Base-by-base conservation (phyloP, 768 basidiomycete genomes). In the Phylloporus sp. region DNA sequence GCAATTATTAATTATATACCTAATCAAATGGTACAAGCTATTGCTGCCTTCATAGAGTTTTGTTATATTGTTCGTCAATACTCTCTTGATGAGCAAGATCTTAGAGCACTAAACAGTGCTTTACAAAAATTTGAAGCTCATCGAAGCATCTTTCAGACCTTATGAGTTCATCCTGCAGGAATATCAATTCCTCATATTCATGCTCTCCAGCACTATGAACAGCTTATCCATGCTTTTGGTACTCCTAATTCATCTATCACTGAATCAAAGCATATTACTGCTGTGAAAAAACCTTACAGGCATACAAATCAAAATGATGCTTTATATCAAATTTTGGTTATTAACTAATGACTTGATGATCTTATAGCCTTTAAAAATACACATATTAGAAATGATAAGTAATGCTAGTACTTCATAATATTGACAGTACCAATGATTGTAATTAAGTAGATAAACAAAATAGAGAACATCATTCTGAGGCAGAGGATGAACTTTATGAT, bases 191-290 rank as follows among this genome's bases (percentile, higher is more conserved):
- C 69, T 4, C 57, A 61, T 0, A 67, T 70, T 31, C 71, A 72
- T 41, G 56, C 68, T 0, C 47, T 72, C 5, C 16, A 47, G 1
- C 71, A 73, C 35, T 73, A 71, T 32, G 5, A 2, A 0, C 15
- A 29, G 1, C 41, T 57, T 1, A 69, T 70, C 31, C 29, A 36
- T 6, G 23, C 56, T 5, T 73, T 71, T 55, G 68, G 66, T 16
- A 59, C 32, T 15, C 15, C 32, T 3, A 34, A 34, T 65, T 67
- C 66, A 0, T 72, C 68, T 9, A 71, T 72, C 20, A 72, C 68
- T 0, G 71, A 73, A 35, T 65, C 64, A 1, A 65, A 67, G 40
- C 71, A 69, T 38, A 71, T 70, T 50, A 65, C 63, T 27, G 70
- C 68, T 11, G 68, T 73, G 8, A 72, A 72, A 44, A 32, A 69